A percentile compares a stretch with the other conserved stretches of the same genome.
phyloP scores from a whole-genome alignment of 2,329 filamentous ascomycete species.

The Paraphoma sp. region DNA sequence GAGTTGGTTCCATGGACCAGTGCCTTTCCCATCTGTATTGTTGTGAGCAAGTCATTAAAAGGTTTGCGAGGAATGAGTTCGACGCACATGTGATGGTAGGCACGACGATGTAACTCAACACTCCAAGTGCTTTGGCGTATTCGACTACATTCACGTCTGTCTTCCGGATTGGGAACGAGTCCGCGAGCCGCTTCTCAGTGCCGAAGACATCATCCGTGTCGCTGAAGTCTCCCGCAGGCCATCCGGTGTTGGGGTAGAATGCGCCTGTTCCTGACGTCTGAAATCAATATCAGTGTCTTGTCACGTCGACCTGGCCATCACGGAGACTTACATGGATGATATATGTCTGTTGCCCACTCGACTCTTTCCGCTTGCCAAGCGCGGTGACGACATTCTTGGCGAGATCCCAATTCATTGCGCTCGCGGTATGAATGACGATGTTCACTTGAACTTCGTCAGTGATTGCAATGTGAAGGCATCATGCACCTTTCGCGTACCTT shows the following conservation, averaged over 20 bases:
- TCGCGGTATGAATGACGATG: not conserved
- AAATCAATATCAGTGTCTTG: not conserved
- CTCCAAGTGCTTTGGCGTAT: conserved; percentile 1
- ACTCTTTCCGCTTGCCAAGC: not conserved
- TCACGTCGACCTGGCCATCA: not conserved
- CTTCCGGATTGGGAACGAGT: conserved; percentile 2
- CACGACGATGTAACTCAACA: conserved; percentile 3
- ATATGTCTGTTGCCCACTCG: not conserved
- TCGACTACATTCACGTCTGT: conserved; percentile 7
- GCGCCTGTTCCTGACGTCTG: conserved; percentile 2
- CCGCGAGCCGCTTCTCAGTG: conserved; percentile 6
- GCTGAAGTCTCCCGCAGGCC: not conserved
- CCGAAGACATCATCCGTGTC: conserved; percentile 1
- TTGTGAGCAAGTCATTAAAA: not conserved
- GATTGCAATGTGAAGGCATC: not conserved
- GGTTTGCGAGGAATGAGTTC: not conserved
- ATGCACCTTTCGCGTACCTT: not conserved
- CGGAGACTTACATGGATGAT: not conserved
- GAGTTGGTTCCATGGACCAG: conserved; percentile 6
- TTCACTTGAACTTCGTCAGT: not conserved
- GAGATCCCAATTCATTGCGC: not conserved
- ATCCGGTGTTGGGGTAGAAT: conserved; percentile 1
- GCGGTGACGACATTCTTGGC: not conserved
- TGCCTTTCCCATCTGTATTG: conserved; percentile 3
- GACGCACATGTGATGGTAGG: conserved; percentile 3